Evolutionary conservation across 2,329 filamentous ascomycete genomes (phyloP), one percentile per base, ranked within the genome.

Genomic region (Cytospora piceae): DNA sequence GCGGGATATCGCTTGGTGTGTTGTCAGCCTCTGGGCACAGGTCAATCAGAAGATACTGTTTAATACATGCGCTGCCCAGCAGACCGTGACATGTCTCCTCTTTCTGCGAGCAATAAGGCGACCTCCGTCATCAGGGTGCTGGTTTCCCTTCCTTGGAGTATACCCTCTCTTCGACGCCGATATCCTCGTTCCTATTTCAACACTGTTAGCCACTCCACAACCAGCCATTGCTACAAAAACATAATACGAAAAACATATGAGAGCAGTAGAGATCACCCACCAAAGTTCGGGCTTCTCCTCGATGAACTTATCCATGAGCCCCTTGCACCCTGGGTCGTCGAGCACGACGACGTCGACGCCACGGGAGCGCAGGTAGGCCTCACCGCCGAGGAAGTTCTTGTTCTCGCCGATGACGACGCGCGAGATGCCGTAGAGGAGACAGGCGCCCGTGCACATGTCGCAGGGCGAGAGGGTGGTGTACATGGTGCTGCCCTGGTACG

Each of bases 371-470:
- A 94, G 80, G 72, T 92, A 89, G 37, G 87, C 84, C 77, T 94
- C 91, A 20, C 89, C 90, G 34, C 90, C 90, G 14, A 91, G 74
- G 70, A 91, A 93, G 24, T 85, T 93, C 73, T 85, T 85, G 77
- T 93, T 93, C 79, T 94, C 91, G 57, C 89, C 91, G 70, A 94
- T 86, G 34, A 94, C 90, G 3, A 93, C 90, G 27, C 90, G 84
- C 56, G 84, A 82, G 65, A 94, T 84, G 72, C 90, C 90, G 81
- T 93, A 94, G 67, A 93, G 82, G 67, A 94, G 79, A 72, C 90
- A 93, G 3, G 90, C 90, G 11, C 91, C 90, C 4, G 90, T 92
- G 76, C 89, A 94, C 90, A 93, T 93, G 73, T 92, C 89, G 75
- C 91, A 94, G 0, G 90, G 91, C 3, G 89, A 91, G 8, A 94